Conservation (phyloP, 1,139 yeast genomes). For the Candida tetrigidarum region DNA sequence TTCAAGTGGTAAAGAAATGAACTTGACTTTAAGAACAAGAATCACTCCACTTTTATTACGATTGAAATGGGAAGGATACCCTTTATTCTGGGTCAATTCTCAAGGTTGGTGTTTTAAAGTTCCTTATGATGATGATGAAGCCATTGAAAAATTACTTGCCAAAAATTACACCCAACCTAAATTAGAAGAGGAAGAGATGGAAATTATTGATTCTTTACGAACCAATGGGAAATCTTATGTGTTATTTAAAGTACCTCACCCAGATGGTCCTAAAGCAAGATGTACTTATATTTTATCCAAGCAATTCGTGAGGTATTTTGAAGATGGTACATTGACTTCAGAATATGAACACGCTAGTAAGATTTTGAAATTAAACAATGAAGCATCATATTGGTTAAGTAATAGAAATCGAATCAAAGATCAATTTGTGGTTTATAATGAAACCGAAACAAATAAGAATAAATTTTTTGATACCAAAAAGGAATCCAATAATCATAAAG, state of each 20-base stretch:
- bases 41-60: conserved; percentile 75
- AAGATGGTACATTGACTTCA: conserved; percentile 72
- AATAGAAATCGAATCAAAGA: conserved; percentile 80
- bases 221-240: conserved; percentile 30
- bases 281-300: conserved; percentile 85
- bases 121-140: conserved; percentile 36
- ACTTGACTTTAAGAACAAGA: conserved; percentile 72
- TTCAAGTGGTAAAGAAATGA: conserved; percentile 44
- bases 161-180: conserved; percentile 58
- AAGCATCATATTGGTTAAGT: conserved; percentile 93
- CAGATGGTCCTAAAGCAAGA: conserved; percentile 76
- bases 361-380: conserved; percentile 74
- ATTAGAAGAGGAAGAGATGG: conserved; percentile 30
- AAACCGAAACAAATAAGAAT: conserved; percentile 28
- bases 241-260: conserved; percentile 84
- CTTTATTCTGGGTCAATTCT: conserved; percentile 76
- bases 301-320: conserved; percentile 71
- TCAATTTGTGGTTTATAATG: conserved; percentile 78
- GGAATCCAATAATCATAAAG: conserved; percentile 25
- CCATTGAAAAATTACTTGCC: conserved; percentile 41
- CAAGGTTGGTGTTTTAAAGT: conserved; percentile 92
- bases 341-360: conserved; percentile 74
- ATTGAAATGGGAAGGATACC: conserved; percentile 85
- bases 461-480: conserved; percentile 29
- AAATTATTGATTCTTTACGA: conserved; percentile 26